A percentile compares a stretch with the other conserved stretches of the same genome.
phyloP scores from a whole-genome alignment of 305 asterid genomes.

The Fraxinus dipetala region DNA sequence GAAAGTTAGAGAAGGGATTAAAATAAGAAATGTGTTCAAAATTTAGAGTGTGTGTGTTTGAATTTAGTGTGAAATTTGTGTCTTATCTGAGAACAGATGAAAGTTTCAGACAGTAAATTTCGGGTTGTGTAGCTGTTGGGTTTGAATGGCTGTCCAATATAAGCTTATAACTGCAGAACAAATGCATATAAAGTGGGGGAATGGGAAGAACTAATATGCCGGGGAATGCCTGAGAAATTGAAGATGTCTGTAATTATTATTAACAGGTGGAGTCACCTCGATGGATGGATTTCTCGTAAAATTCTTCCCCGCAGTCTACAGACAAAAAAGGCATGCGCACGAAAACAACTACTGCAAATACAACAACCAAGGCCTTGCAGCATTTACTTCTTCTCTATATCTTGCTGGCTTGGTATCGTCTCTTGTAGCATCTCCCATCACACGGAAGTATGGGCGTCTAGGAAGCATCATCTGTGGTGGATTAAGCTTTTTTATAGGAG shows the following conservation, averaged over 20 bases:
- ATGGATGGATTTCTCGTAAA: slow-evolving; percentile 75
- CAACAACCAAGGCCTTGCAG: slow-evolving; percentile 75
- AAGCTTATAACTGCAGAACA: not conserved
- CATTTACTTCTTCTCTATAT: slow-evolving; percentile 85
- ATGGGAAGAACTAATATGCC: not conserved
- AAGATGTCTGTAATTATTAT: not conserved
- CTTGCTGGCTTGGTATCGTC: slow-evolving; percentile 80
- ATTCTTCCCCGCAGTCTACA: slow-evolving; percentile 68
- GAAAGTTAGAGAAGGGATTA: not conserved
- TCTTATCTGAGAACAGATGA: not conserved
- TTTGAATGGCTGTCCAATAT: not conserved
- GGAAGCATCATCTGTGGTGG: slow-evolving; percentile 83
- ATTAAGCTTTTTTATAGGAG: slow-evolving; percentile 66
- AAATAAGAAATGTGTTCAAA: not conserved
- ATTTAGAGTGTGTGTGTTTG: not conserved
- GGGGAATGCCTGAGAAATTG: not conserved
- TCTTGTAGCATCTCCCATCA: slow-evolving; percentile 68
- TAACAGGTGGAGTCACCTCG: slow-evolving; percentile 88
- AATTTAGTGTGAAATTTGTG: not conserved
- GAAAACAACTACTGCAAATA: slow-evolving; percentile 91
- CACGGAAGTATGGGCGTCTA: slow-evolving; percentile 69
- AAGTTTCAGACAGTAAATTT: not conserved
- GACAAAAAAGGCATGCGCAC: slow-evolving; percentile 53
- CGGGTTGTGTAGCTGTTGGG: not conserved
- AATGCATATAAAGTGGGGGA: not conserved